Evolutionary conservation across 148 eudicot genomes (phyloP), one percentile per base, ranked within the genome.

Genomic region (Rhododendron kiyosumense): DNA sequence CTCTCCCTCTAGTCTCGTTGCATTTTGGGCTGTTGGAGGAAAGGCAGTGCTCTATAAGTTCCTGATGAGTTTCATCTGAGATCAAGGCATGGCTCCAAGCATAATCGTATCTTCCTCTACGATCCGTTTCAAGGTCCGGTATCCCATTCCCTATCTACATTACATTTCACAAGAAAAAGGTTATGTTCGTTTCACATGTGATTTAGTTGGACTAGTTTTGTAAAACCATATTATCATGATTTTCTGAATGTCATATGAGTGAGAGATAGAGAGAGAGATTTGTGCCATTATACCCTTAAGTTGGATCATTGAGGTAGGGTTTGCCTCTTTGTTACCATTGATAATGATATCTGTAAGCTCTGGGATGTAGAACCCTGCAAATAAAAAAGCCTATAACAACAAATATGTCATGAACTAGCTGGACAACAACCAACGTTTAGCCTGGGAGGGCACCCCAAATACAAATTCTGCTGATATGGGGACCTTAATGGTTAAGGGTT

Each of bases 51-150:
- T 81, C 24, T 7, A 80, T 63, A 18, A 88, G 84, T 79, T 85
- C 84, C 24, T 17, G 74, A 63, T 88, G 77, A 20, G 85, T 88
- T 73, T 88, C 90, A 77, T 88, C 90, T 0, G 88, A 88, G 18
- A 88, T 88, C 84, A 88, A 73, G 9, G 86, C 90, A 43, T 88
- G 90, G 79, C 88, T 88, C 90, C 90, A 88, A 34, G 84, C 2
- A 63, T 79, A 88, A 52, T 86, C 90, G 41, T 73, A 59, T 52
- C 61, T 76, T 59, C 90, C 90, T 86, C 61, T 88, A 34, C 24
- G 67, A 69, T 88, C 90, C 2, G 86, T 88, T 4, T 22, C 85
- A 61, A 74, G 85, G 38, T 88, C 84, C 83, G 86, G 86, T 84
- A 86, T 84, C 61, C 90, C 90, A 86, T 88, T 88, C 41, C 88